Percentiles rank a stretch among this genome's conserved stretches.
Conservation (phyloP, 306 rosid genomes). For the Begonia loranthoides region DNA sequence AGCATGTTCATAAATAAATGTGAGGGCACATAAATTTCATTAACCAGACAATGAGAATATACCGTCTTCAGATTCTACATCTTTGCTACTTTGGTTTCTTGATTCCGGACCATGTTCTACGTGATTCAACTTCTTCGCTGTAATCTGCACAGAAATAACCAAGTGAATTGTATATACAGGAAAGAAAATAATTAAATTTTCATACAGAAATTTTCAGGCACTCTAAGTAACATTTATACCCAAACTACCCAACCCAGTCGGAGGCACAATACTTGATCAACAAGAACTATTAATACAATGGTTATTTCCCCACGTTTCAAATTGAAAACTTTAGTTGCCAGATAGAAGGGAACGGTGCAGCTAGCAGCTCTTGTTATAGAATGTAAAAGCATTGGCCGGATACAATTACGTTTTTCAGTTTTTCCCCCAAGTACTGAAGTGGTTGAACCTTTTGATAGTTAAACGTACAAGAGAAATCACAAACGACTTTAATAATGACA, state of each 20-base stretch:
- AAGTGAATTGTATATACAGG: not conserved
- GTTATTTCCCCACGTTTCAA: no score
- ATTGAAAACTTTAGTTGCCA: no score
- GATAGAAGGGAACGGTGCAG: no score
- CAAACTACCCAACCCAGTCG: not conserved
- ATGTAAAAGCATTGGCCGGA: no score
- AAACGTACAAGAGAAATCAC: no score
- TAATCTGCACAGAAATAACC: slow-evolving; percentile 23
- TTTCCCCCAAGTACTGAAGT: no score
- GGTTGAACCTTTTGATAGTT: no score
- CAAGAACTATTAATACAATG: no score
- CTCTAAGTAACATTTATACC: slow-evolving; percentile 1
- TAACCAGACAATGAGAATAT: not conserved
- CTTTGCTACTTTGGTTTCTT: slow-evolving; percentile 2
- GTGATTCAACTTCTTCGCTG: slow-evolving; percentile 40
- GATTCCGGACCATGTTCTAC: slow-evolving; percentile 14
- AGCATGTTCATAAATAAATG: not conserved
- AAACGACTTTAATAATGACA: no score
- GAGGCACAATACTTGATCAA: no score
- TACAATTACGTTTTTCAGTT: no score
- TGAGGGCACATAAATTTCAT: not conserved
- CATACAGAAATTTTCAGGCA: not conserved
- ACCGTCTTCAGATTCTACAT: slow-evolving; percentile 8
- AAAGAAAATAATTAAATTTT: not conserved
- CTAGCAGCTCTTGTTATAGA: no score